A percentile compares a stretch with the other conserved stretches of the same genome.
These are phyloP conservation scores for Fraxinus sp. DNA, from an alignment of 305 asterid species.

Conservation along the genomic window DNA sequence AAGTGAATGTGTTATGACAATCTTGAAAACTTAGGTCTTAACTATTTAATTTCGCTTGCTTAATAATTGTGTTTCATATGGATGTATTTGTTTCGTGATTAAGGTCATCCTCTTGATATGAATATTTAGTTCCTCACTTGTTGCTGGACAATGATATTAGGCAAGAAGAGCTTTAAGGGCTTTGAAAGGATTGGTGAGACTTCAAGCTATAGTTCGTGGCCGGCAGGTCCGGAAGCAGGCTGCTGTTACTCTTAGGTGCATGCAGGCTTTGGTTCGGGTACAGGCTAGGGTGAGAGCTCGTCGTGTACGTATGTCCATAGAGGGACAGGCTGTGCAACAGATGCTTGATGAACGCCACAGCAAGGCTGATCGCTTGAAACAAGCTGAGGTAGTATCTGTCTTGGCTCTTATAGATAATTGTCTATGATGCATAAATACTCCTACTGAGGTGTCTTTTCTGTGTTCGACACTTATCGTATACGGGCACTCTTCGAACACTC, in stretches of 20 bases:
- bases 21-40: not conserved
- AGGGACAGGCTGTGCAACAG: conserved; percentile 88
- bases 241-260: conserved; percentile 87
- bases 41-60: not conserved
- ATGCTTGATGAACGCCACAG: conserved; percentile 61
- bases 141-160: conserved; percentile 30
- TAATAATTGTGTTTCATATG: not conserved
- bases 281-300: conserved; percentile 93
- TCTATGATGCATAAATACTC: not conserved
- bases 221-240: conserved; percentile 91
- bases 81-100: not conserved
- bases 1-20: not conserved
- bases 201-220: conserved; percentile 91
- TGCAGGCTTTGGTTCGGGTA: conserved; percentile 93
- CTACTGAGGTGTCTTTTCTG: not conserved
- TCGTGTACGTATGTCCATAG: conserved; percentile 77
- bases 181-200: conserved; percentile 84
- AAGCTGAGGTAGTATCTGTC: conserved; percentile 66
- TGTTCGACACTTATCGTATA: not conserved
- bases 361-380: conserved; percentile 49
- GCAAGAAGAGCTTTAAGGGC: conserved; percentile 96
- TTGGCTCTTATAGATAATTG: not conserved
- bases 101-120: not conserved
- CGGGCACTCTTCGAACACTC: not conserved
- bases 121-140: not conserved